phyloP scores from a whole-genome alignment of 169 alveolate species.

The Miamiensis avidus region DNA sequence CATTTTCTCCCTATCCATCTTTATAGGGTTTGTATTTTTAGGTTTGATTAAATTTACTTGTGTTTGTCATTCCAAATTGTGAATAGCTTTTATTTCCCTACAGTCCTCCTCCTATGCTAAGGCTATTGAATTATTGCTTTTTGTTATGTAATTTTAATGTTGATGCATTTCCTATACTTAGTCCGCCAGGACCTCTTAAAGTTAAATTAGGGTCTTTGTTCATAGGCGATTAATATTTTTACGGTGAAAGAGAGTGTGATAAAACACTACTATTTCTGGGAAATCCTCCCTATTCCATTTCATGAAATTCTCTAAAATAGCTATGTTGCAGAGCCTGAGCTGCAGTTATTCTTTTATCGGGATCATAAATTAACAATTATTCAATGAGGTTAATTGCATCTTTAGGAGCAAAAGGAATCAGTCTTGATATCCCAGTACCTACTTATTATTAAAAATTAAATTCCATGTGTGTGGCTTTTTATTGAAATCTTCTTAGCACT shows the following conservation, averaged over 20 bases:
- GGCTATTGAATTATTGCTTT: neutral
- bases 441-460: constrained; percentile 71
- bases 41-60: neutral
- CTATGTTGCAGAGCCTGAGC: constrained; percentile 49
- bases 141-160: neutral
- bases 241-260: neutral
- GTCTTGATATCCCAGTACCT: constrained; percentile 54
- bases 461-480: constrained; percentile 68
- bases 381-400: constrained; percentile 63
- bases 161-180: neutral
- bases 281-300: constrained; percentile 1
- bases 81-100: neutral
- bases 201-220: neutral
- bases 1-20: neutral
- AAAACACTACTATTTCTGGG: neutral
- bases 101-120: neutral
- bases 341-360: constrained; percentile 59
- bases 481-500: constrained; percentile 71
- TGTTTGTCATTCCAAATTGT: neutral
- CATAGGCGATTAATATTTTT: neutral
- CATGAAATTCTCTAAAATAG: constrained; percentile 49
- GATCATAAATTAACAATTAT: constrained; percentile 49
- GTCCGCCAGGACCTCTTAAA: neutral
- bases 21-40: neutral
- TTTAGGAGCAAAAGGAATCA: constrained; percentile 18